These are phyloP conservation scores for Boletales sp. DNA, from an alignment of 768 basidiomycete species.

Conservation along the genomic window DNA sequence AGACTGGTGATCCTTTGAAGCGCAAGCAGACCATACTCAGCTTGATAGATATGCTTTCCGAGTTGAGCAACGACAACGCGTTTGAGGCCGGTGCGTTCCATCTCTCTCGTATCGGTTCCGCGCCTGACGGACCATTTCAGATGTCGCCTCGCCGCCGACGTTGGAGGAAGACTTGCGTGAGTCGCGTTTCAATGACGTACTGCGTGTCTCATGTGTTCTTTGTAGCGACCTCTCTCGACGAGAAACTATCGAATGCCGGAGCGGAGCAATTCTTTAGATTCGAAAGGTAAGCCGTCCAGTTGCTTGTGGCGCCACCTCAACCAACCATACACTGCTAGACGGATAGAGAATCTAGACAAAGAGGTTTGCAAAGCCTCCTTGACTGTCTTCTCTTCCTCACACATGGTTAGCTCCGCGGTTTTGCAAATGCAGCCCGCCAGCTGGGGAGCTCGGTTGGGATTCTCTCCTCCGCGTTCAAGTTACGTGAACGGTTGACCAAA, in stretches of 20 bases:
- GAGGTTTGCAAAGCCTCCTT: conserved; percentile 31
- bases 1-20: conserved; percentile 26
- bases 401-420: conserved; percentile 42
- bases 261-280: conserved; percentile 47
- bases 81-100: conserved; percentile 31
- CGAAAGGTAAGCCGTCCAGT: conserved; percentile 36
- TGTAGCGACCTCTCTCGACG: conserved; percentile 43
- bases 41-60: conserved; percentile 44
- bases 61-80: conserved; percentile 39
- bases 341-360: conserved; percentile 45
- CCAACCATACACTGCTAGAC: conserved; percentile 27
- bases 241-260: conserved; percentile 47
- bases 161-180: conserved; percentile 45
- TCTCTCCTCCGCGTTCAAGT: conserved; percentile 49
- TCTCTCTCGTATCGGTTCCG: not conserved
- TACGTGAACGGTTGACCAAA: conserved; percentile 49
- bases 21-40: conserved; percentile 47
- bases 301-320: not conserved
- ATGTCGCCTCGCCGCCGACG: conserved; percentile 29
- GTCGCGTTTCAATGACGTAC: not conserved
- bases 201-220: conserved; percentile 8
- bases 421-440: conserved; percentile 53
- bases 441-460: conserved; percentile 55
- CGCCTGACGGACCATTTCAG: conserved; percentile 13
- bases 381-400: conserved; percentile 10